Conservation (phyloP, 495 filamentous ascomycete genomes). For the Aspergillus sclerotioniger region DNA sequence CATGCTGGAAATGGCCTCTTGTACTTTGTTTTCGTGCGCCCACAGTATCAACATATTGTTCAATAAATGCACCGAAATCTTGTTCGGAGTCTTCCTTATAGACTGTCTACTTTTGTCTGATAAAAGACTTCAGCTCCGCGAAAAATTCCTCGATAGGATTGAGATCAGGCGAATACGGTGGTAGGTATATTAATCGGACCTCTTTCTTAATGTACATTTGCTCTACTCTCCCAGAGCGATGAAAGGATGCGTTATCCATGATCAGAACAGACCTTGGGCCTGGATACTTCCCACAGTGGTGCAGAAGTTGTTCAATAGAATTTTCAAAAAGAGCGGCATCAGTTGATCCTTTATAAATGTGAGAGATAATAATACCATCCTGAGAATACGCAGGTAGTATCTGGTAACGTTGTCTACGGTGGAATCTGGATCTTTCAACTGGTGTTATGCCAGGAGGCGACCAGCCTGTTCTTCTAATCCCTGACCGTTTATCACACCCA, state of each 20-base stretch:
- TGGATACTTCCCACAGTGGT: conserved; percentile 35
- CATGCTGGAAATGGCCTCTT: conserved; percentile 29
- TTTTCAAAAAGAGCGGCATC: conserved; percentile 38
- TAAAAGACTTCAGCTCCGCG: conserved; percentile 26
- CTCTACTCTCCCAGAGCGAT: conserved; percentile 33
- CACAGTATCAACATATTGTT: conserved; percentile 26
- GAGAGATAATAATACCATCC: conserved; percentile 32
- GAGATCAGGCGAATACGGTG: conserved; percentile 26
- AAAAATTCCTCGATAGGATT: conserved; percentile 34
- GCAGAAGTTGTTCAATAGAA: conserved; percentile 42
- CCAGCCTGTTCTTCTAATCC: conserved; percentile 31
- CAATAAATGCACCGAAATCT: conserved; percentile 31
- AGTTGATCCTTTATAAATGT: conserved; percentile 38
- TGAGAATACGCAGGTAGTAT: conserved; percentile 42
- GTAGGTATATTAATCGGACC: conserved; percentile 35
- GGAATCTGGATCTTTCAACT: conserved; percentile 31
- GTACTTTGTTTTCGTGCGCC: conserved; percentile 20
- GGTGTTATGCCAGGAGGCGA: conserved; percentile 31
- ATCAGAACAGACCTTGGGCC: conserved; percentile 41
- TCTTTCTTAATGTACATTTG: conserved; percentile 34
- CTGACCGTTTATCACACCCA: conserved; percentile 29
- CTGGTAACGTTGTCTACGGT: conserved; percentile 31
- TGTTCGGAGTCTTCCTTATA: conserved; percentile 34
- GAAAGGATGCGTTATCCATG: conserved; percentile 47
- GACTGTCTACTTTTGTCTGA: conserved; percentile 13